Evolutionary conservation across 2,329 filamentous ascomycete species (phyloP), one percentile per base, ranked within the genome.

Genomic region (Aureobasidium melanogenum): DNA sequence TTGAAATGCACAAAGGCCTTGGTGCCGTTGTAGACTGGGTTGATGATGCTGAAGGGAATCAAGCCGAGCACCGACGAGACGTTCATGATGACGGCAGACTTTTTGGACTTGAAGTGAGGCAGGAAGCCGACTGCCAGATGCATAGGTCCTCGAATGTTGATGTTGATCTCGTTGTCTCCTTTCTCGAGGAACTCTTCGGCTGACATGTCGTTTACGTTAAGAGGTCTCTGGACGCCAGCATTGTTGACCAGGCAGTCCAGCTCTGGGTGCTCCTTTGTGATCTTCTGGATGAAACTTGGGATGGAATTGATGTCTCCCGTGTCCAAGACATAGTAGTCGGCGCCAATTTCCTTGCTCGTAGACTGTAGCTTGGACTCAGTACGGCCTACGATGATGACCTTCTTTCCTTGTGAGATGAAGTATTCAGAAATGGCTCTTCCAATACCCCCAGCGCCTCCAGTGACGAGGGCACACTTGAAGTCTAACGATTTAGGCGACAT

Each of bases 181-280:
- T 80, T 80, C 14, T 67, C 26, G 0, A 83, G 72, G 44, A 82
- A 79, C 30, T 79, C 74, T 22, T 62, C 66, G 14, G 63, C 60
- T 9, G 64, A 63, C 67, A 72, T 69, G 19, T 73, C 67, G 43
- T 73, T 74, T 0, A 82, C 73, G 17, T 80, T 69, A 1, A 85
- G 74, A 0, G 81, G 82, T 2, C 80, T 71, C 28, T 60, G 57
- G 0, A 84, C 79, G 1, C 82, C 82, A 0, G 82, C 82, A 60
- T 85, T 84, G 71, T 84, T 85, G 67, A 85, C 72, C 0, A 85
- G 67, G 64, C 81, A 84, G 69, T 85, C 82, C 2, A 84, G 68
- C 6, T 82, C 77, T 0, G 79, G 80, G 65, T 84, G 78, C 6
- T 82, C 77, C 2, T 63, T 64, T 3, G 74, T 77, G 44, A 84